Evolutionary conservation across 2,329 filamentous ascomycete genomes (phyloP).

Genomic region (Aaosphaeria pasadenensis): DNA sequence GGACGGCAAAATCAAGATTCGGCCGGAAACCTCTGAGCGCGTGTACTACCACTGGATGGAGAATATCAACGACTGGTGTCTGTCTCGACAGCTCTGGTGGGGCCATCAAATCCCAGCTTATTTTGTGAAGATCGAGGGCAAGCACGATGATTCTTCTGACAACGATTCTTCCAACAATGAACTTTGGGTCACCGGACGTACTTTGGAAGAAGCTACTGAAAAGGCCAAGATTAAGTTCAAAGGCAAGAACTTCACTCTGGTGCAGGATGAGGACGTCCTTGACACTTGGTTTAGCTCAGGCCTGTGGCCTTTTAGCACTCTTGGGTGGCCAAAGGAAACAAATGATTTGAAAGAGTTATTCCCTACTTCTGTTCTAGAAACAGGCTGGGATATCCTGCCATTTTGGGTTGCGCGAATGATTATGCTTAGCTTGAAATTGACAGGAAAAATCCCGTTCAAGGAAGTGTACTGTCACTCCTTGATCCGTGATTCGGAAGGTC

Average conservation of each 20-base stretch:
- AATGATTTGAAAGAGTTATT: constrained; percentile 79
- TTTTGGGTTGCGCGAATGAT: constrained; percentile 98
- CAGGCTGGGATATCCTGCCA: constrained; percentile 92
- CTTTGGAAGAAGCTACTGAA: constrained; percentile 71
- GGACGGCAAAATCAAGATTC: constrained; percentile 79
- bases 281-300: constrained; percentile 97
- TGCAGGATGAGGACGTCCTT: constrained; percentile 85
- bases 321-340: constrained; percentile 86
- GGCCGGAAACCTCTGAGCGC: constrained; percentile 77
- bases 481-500: constrained; percentile 86
- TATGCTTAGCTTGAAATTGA: constrained; percentile 88
- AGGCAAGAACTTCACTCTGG: constrained; percentile 75
- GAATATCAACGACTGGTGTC: constrained; percentile 84
- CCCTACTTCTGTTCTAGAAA: constrained; percentile 80
- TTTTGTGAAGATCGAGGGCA: constrained; percentile 75
- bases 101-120: constrained; percentile 93
- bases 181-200: constrained; percentile 80
- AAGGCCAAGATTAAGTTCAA: constrained; percentile 80
- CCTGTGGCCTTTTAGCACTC: constrained; percentile 87
- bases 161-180: constrained; percentile 58
- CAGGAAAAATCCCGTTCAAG: constrained; percentile 84
- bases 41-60: constrained; percentile 86
- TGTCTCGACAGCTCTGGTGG: constrained; percentile 95
- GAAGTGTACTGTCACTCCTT: constrained; percentile 96
- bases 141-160: constrained; percentile 31